phyloP scores from a whole-genome alignment of 2,329 filamentous ascomycete genomes.

The Cercospora zeina region DNA sequence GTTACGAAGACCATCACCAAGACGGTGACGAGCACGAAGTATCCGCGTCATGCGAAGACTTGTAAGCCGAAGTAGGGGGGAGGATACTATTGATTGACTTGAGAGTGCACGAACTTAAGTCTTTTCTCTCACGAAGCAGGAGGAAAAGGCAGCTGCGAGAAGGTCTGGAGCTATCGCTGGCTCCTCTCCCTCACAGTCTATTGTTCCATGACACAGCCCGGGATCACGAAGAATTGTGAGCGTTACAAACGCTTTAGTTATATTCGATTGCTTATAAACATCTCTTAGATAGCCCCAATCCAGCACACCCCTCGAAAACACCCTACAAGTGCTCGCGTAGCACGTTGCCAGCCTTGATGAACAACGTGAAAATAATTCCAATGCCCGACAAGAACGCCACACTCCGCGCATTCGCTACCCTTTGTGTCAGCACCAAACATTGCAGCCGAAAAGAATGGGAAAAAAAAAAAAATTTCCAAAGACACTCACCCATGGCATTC shows the following conservation, averaged over 20 bases:
- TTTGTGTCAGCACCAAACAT: neutral
- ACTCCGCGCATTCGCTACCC: constrained; percentile 19
- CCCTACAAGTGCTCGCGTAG: constrained; percentile 23
- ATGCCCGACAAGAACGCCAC: constrained; percentile 30
- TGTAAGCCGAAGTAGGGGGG: neutral
- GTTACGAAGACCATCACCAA: neutral
- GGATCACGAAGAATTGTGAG: neutral
- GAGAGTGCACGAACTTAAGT: no score
- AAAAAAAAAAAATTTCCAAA: neutral
- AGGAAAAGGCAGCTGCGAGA: no score
- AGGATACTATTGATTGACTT: neutral
- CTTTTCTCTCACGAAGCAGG: no score
- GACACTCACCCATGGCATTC: constrained; percentile 23
- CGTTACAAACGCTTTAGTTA: no score
- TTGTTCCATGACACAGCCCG: neutral
- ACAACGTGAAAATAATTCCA: constrained; percentile 32
- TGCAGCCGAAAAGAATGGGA: neutral
- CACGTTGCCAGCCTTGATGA: constrained; percentile 36
- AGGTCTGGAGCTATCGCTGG: no score
- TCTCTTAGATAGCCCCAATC: no score
- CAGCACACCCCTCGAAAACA: no score
- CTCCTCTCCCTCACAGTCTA: no score
- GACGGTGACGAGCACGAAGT: neutral
- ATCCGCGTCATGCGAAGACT: neutral
- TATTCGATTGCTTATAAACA: no score